Evolutionary conservation across 2,329 filamentous ascomycete species (phyloP).

Genomic region (Claviceps pazoutovae): DNA sequence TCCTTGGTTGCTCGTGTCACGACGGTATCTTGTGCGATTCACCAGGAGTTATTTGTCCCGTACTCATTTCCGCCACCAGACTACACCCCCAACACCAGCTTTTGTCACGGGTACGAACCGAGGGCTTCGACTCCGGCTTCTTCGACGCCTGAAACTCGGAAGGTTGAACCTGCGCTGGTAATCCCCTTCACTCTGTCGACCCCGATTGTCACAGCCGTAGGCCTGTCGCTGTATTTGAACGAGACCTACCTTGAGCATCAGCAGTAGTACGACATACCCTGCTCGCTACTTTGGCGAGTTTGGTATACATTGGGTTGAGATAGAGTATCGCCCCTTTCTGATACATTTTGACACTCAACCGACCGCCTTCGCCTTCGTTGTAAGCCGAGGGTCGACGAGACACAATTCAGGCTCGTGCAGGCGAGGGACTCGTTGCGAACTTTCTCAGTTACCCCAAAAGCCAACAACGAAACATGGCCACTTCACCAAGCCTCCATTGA

Average conservation of each 20-base stretch:
- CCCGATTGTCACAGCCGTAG: background rate
- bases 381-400: too few species aligned
- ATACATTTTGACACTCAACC: background rate
- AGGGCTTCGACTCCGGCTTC: background rate
- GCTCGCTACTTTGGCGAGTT: background rate
- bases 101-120: background rate
- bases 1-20: background rate
- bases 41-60: background rate
- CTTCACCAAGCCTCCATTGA: background rate
- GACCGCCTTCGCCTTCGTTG: too few species aligned
- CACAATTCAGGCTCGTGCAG: background rate
- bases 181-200: background rate
- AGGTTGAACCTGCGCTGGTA: background rate
- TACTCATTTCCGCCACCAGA: background rate
- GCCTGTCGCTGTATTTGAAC: too few species aligned
- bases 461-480: background rate
- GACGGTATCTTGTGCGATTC: background rate
- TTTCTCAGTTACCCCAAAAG: background rate
- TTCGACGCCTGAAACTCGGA: background rate
- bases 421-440: background rate
- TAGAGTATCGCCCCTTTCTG: background rate
- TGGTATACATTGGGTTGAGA: background rate
- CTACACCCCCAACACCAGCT: background rate
- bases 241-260: background rate
- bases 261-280: background rate